Evolutionary conservation across 164 flowering plant genomes (phyloP).

Genomic region (Tinospora cordifolia): DNA sequence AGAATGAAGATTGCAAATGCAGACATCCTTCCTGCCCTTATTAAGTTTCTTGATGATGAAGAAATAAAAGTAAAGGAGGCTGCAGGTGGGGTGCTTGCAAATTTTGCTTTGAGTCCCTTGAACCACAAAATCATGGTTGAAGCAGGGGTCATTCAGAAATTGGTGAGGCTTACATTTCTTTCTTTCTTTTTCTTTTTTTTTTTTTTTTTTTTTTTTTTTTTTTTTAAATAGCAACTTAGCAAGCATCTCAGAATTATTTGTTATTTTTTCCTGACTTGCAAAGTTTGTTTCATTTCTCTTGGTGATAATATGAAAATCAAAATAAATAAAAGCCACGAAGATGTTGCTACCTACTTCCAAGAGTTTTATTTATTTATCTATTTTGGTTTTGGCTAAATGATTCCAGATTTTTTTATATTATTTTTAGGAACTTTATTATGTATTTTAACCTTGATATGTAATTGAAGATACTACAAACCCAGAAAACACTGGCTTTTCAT

Average conservation of each 20-base stretch:
- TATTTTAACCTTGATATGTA: no score
- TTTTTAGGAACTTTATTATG: no score
- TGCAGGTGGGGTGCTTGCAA: constrained; percentile 76
- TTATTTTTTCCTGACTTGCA: background rate
- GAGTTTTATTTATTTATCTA: no score
- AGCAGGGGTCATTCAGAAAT: constrained; percentile 66
- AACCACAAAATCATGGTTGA: constrained; percentile 70
- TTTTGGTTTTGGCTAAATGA: no score
- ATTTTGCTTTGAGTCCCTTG: constrained; percentile 48
- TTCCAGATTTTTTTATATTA: no score
- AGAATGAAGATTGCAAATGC: constrained; percentile 46
- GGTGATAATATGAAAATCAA: no score
- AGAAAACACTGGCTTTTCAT: no score
- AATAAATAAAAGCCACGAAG: no score
- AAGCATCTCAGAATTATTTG: background rate
- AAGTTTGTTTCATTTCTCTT: background rate
- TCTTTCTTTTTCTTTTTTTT: no score
- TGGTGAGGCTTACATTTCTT: constrained; percentile 49
- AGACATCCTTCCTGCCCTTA: constrained; percentile 49
- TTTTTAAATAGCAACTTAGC: background rate
- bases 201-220: no score
- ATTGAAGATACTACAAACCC: no score
- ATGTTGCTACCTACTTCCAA: no score
- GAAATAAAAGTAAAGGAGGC: constrained; percentile 63
- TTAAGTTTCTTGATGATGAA: constrained; percentile 61